phyloP scores from a whole-genome alignment of 345 rosid genomes.

The Rhodamnia argentea region DNA sequence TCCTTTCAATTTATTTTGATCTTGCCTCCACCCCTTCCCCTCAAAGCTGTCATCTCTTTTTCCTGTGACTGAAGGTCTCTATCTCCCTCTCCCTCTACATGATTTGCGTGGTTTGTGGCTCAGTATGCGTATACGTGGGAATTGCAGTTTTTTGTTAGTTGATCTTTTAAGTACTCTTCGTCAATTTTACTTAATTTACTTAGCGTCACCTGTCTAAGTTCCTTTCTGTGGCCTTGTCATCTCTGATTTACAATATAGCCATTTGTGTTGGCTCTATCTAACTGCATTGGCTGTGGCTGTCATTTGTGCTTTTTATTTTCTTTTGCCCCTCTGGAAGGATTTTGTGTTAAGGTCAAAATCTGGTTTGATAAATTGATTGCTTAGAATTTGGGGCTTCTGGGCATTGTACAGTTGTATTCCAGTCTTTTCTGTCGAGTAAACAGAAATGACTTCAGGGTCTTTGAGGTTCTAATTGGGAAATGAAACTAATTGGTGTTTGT shows the following conservation, averaged over 20 bases:
- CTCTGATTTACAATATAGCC: no score
- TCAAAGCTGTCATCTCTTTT: not conserved
- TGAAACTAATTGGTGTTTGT: not conserved
- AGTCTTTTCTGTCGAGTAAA: not conserved
- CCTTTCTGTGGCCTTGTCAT: no score
- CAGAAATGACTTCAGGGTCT: not conserved
- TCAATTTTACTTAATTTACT: no score
- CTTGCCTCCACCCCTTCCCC: no score
- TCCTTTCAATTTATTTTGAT: no score
- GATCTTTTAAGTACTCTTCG: no score
- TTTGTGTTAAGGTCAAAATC: not conserved
- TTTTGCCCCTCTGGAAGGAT: not conserved
- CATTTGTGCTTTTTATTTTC: not conserved
- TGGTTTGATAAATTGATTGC: not conserved
- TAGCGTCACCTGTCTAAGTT: no score
- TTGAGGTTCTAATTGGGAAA: not conserved
- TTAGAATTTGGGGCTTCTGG: not conserved
- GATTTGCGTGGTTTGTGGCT: not conserved
- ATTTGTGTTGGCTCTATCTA: not conserved
- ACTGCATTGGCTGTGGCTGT: not conserved
- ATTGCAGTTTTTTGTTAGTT: not conserved
- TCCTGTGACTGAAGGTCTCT: not conserved
- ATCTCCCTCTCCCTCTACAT: not conserved
- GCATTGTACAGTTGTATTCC: not conserved
- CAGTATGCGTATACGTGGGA: not conserved